Base-by-base conservation (phyloP, 2,329 filamentous ascomycete species). In the Phaeomoniella chlamydospora region DNA sequence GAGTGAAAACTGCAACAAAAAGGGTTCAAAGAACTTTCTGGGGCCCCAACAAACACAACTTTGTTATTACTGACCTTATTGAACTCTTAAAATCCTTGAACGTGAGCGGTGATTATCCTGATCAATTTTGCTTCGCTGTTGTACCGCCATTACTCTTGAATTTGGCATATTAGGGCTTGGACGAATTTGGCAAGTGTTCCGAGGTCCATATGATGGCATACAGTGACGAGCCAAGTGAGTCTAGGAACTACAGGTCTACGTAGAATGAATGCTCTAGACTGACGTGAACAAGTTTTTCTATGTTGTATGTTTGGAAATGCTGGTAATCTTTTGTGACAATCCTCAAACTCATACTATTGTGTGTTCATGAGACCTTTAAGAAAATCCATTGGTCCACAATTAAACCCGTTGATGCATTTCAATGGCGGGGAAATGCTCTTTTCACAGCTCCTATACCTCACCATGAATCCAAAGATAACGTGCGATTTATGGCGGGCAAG, bases 371-470 rank as follows among this genome's bases (percentile, higher is more conserved):
- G 22, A 26, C 22, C 9, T 26, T 26, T 26, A n/a, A 6, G 9
- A 26, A 26, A 26, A 26, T n/a, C 9, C 6, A 26, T n/a, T 26
- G 22, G 22, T 26, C 22, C 22, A 26, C 22, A 26, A 26, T 26
- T 9, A 26, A 26, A n/a, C 6, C 22, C 22, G 6, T 26, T 6
- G 9, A 26, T 6, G n/a, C n/a, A n/a, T 26, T 9, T 26, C 22
- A n/a, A n/a, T 26, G 22, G 22, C 22, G n/a, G 22, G n/a, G n/a
- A 26, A 26, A 26, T 9, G 22, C 22, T 26, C 22, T 26, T n/a
- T 26, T 26, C 22, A 26, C n/a, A 26, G n/a, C 22, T 49, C 53
- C 50, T 52, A 54, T 50, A 26, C 22, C 6, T 26, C n/a, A n/a
- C 22, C 22, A 26, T 26, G 22, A 9, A n/a, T 6, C n/a, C 22